These are phyloP conservation scores for Cerioporus squamosus DNA, from an alignment of 1,284 basidiomycete species.

Conservation along the genomic window DNA sequence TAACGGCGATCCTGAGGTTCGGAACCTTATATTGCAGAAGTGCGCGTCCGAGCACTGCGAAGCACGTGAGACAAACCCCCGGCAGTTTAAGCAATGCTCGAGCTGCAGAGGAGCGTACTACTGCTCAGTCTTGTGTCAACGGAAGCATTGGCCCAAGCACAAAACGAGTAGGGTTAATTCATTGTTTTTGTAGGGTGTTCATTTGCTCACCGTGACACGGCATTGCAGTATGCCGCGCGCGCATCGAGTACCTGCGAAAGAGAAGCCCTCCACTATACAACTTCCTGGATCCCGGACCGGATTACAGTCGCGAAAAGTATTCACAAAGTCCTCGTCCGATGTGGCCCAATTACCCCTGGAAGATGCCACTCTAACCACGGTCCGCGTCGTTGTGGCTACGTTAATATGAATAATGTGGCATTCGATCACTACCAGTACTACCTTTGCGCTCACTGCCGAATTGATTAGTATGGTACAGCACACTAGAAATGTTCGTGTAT, in stretches of 20 bases:
- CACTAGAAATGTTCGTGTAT: no score
- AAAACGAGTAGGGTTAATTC: conserved; percentile 27
- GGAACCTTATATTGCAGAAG: conserved; percentile 1
- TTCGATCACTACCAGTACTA: no score
- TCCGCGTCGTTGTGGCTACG: no score
- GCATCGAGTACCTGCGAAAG: not conserved
- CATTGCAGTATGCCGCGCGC: no score
- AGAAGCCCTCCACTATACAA: not conserved
- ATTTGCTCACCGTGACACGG: no score
- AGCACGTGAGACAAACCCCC: conserved; percentile 14
- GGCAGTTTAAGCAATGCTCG: conserved; percentile 26
- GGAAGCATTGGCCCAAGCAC: conserved; percentile 40
- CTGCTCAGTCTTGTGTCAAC: conserved; percentile 42
- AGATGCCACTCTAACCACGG: no score
- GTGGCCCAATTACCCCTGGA: no score
- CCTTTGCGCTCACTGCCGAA: no score
- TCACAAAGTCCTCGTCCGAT: not conserved
- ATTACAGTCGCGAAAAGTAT: not conserved
- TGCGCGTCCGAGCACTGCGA: conserved; percentile 12
- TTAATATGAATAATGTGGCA: no score
- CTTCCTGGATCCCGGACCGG: not conserved
- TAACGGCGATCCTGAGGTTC: conserved; percentile 35
- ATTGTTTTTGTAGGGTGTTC: not conserved
- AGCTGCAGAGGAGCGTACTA: conserved; percentile 36
- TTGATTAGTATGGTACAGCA: no score